Conservation (phyloP, 495 filamentous ascomycete species). For the Symbiotaphrina buchneri region DNA sequence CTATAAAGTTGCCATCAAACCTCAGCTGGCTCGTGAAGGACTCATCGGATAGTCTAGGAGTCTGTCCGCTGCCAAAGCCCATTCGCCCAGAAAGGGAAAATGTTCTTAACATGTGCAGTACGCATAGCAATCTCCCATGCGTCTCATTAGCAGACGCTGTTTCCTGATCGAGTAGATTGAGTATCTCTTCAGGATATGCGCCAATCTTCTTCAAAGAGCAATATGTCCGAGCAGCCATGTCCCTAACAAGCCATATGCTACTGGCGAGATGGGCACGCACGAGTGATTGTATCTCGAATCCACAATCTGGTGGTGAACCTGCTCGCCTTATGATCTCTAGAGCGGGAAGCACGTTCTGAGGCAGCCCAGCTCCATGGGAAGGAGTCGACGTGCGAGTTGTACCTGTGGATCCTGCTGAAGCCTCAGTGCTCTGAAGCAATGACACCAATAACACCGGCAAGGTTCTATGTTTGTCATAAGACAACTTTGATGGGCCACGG, state of each 20-base stretch:
- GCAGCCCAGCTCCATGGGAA: conserved; percentile 1
- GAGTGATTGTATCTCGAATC: conserved; percentile 18
- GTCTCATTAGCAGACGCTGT: conserved; percentile 29
- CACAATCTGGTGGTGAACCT: conserved; percentile 22
- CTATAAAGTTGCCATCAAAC: no score
- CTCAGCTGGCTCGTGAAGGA: no score
- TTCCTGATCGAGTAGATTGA: conserved; percentile 19
- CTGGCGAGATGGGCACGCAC: conserved; percentile 41
- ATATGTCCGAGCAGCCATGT: conserved; percentile 69
- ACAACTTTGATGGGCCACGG: no score
- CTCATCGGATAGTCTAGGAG: no score
- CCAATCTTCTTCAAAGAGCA: conserved; percentile 33
- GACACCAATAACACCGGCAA: conserved; percentile 42
- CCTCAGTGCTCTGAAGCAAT: conserved; percentile 38
- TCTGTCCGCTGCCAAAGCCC: conserved; percentile 1
- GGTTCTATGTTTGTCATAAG: conserved; percentile 50
- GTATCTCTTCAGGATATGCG: conserved; percentile 25
- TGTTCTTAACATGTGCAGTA: conserved; percentile 17
- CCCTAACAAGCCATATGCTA: conserved; percentile 67
- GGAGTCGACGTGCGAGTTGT: no score
- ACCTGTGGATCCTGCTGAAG: no score
- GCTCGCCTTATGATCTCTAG: conserved; percentile 59
- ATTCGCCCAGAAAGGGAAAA: no score
- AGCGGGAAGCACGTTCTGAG: conserved; percentile 68
- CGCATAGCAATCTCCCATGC: conserved; percentile 36